phyloP scores from a whole-genome alignment of 1,284 basidiomycete genomes.

The Irpex sp. region DNA sequence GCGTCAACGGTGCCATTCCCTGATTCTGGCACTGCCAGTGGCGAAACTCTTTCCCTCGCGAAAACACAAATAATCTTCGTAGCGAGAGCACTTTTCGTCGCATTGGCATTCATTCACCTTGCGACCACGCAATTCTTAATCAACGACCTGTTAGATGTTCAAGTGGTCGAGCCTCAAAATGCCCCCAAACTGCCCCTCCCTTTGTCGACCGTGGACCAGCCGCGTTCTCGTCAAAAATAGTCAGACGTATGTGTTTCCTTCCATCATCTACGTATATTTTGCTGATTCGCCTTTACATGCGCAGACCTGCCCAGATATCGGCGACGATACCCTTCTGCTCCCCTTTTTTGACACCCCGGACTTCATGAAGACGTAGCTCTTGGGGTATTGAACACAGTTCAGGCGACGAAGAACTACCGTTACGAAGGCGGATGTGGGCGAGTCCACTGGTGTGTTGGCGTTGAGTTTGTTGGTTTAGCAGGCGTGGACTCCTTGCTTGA shows the following conservation, averaged over 20 bases:
- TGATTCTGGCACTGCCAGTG: no score
- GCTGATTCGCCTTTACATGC: neutral
- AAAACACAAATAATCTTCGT: no score
- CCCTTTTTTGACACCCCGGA: conserved; percentile 48
- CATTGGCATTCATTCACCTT: no score
- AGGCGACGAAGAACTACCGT: conserved; percentile 40
- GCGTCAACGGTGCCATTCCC: no score
- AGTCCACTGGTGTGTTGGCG: conserved; percentile 47
- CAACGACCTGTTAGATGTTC: no score
- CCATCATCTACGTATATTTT: neutral
- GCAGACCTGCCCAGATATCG: conserved; percentile 65
- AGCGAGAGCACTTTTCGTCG: no score
- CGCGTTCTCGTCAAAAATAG: conserved; percentile 18
- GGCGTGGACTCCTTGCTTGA: conserved; percentile 57
- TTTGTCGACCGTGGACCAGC: no score
- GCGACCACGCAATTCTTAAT: no score
- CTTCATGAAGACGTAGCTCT: conserved; percentile 48
- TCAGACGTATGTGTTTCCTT: conserved; percentile 39
- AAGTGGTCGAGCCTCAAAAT: no score
- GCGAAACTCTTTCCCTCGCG: no score
- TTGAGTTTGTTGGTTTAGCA: conserved; percentile 57
- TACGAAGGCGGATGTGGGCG: conserved; percentile 42
- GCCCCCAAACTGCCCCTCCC: no score
- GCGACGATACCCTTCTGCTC: conserved; percentile 61
- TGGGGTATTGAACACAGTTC: conserved; percentile 51